Base-by-base conservation (phyloP, 2,329 filamentous ascomycete species). In the Colletotrichum eremochloae region DNA sequence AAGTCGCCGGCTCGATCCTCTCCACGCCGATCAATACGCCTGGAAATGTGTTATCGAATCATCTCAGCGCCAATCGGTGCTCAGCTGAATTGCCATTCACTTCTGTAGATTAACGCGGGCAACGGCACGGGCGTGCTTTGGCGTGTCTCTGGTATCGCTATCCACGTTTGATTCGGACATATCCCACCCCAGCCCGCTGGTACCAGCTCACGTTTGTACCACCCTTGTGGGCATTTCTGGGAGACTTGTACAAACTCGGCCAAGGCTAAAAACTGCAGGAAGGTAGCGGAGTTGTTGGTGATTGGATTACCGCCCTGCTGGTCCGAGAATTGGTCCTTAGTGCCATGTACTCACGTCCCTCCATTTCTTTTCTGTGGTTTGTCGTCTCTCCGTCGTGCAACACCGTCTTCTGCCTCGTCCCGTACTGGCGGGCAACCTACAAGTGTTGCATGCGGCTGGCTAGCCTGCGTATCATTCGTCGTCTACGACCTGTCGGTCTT, bases 231-330 rank as follows among this genome's bases (percentile, higher is more conserved):
- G n/a, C 48, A 29, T 42, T 31, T n/a, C 14, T 40, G 63, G 29
- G 7, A 46, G 24, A 56, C 46, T 66, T 29, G 62, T 44, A 40
- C 40, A 56, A 24, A 56, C 36, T 31, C 33, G 67, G 56, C 31
- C 62, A 52, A 60, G 11, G 40, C 42, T 38, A 63, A 24, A 31
- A 63, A 52, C 44, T 60, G 57, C 52, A 65, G 12, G 58, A 63
- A 60, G 42, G 62, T 46, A 58, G 52, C 29, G 36, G 33, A 15
- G 7, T 60, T 55, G 44, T 20, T 46, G 31, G 15, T 60, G 65
- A 63, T 63, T 68, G 64, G 69, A 8, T 38, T 53, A 58, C 69
- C 69, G 24, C 40, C 20, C 52, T 52, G 44, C 67, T 63, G 69
- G 69, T 71, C 48, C 63, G 63, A 42, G 33, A 68, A 15, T 15